A percentile compares a stretch with the other conserved stretches of the same genome.
phyloP scores from a whole-genome alignment of 2,329 filamentous ascomycete genomes.

The Thermoascus crustaceus region DNA sequence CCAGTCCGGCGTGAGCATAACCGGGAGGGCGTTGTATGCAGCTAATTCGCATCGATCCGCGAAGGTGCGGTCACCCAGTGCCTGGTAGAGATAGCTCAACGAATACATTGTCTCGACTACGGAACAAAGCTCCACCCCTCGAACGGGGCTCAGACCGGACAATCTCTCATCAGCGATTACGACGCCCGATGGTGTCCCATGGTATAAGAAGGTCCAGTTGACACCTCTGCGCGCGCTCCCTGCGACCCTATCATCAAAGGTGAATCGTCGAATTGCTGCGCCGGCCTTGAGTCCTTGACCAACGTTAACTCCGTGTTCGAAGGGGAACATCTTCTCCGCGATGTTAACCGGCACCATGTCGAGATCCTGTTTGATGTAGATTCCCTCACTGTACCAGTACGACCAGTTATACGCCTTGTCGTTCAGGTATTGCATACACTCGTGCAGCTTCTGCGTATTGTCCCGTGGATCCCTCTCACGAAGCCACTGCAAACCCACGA shows the following conservation, averaged over 20 bases:
- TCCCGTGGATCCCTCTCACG: slow-evolving; percentile 37
- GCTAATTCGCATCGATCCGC: slow-evolving; percentile 46
- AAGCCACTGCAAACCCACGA: slow-evolving; percentile 42
- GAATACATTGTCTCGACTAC: slow-evolving; percentile 47
- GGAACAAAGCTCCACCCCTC: slow-evolving; percentile 45
- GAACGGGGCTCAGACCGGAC: slow-evolving; percentile 35
- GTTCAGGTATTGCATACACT: slow-evolving; percentile 39
- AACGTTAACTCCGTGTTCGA: slow-evolving; percentile 42
- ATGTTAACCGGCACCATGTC: slow-evolving; percentile 25
- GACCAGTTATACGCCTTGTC: slow-evolving; percentile 34
- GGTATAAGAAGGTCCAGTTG: slow-evolving; percentile 42
- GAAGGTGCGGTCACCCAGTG: slow-evolving; percentile 38
- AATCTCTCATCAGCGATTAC: slow-evolving; percentile 45
- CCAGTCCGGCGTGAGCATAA: slow-evolving; percentile 44
- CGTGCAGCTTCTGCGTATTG: slow-evolving; percentile 27
- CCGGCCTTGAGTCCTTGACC: slow-evolving; percentile 41
- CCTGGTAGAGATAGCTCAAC: slow-evolving; percentile 43
- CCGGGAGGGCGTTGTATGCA: slow-evolving; percentile 50
- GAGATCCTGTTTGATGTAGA: slow-evolving; percentile 30
- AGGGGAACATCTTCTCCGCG: slow-evolving; percentile 28
- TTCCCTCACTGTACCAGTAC: slow-evolving; percentile 30
- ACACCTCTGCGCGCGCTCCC: slow-evolving; percentile 36
- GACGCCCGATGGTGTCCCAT: slow-evolving; percentile 40
- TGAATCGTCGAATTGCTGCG: slow-evolving; percentile 40
- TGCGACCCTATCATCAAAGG: slow-evolving; percentile 35